phyloP scores from a whole-genome alignment of 495 filamentous ascomycete genomes.

The Penicillium roqueforti region DNA sequence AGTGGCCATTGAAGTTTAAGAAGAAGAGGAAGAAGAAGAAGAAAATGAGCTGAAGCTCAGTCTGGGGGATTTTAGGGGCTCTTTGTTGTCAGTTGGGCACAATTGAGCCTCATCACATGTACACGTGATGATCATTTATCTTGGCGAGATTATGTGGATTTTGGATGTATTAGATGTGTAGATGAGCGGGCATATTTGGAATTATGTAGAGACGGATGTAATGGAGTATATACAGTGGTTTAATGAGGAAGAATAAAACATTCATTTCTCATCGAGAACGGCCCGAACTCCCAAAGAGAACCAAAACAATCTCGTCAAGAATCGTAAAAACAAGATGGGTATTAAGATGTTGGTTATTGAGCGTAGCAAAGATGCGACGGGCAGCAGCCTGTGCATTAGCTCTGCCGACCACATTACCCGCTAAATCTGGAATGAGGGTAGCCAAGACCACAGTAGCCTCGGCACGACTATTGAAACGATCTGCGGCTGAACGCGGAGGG shows the following conservation, averaged over 20 bases:
- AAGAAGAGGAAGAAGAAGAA: neutral
- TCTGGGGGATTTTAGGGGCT: neutral
- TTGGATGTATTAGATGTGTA: neutral
- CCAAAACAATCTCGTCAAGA: constrained; percentile 70
- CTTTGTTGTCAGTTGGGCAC: neutral
- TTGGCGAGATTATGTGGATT: neutral
- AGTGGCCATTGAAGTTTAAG: neutral
- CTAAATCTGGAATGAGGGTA: constrained; percentile 74
- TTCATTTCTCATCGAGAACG: constrained; percentile 10
- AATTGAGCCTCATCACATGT: neutral
- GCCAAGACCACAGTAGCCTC: constrained; percentile 79
- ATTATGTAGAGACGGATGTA: neutral
- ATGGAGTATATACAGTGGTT: constrained; percentile 1
- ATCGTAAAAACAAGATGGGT: constrained; percentile 74
- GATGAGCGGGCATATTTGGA: neutral
- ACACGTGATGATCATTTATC: neutral
- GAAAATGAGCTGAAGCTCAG: neutral
- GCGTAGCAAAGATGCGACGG: constrained; percentile 70
- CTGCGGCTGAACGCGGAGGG: constrained; percentile 50
- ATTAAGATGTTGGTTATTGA: constrained; percentile 70
- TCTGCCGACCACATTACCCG: constrained; percentile 78
- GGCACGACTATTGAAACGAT: constrained; percentile 61
- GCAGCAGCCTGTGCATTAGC: constrained; percentile 81
- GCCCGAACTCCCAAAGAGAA: constrained; percentile 56
- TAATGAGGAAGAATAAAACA: neutral